Percentiles rank a stretch among this genome's conserved stretches.
Conservation (phyloP, 2,329 filamentous ascomycete genomes). For the Botryotinia convoluta region DNA sequence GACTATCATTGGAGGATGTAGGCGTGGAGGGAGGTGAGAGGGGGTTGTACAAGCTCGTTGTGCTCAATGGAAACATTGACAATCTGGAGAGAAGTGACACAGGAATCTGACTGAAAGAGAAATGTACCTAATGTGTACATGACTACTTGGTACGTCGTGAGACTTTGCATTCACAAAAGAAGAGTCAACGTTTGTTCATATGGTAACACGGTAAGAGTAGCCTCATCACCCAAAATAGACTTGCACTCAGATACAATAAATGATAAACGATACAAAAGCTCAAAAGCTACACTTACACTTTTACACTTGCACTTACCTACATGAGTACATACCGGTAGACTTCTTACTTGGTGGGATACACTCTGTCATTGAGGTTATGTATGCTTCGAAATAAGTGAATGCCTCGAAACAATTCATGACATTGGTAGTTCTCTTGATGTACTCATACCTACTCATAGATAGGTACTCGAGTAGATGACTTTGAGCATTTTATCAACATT, state of each 20-base stretch:
- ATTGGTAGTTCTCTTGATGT: neutral
- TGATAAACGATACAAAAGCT: neutral
- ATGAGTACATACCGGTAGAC: neutral
- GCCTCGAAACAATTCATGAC: neutral
- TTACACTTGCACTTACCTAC: neutral
- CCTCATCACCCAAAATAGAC: neutral
- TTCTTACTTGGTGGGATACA: neutral
- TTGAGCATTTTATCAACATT: neutral
- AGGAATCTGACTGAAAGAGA: neutral
- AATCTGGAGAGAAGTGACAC: neutral
- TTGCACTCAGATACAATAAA: neutral
- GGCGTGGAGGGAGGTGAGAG: constrained; percentile 1
- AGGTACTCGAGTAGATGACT: neutral
- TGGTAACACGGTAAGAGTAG: neutral
- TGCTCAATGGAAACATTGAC: neutral
- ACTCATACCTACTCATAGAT: neutral
- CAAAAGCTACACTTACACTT: neutral
- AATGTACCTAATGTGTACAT: neutral
- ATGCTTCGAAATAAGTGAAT: neutral
- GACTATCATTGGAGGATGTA: neutral
- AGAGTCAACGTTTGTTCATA: neutral
- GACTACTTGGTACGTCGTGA: neutral
- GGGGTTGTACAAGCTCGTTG: neutral
- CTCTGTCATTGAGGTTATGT: neutral
- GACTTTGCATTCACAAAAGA: neutral